Percentiles rank a stretch among this genome's conserved stretches.
Conservation (phyloP, 208 protist species). For the Crithidia acanthocephali region DNA sequence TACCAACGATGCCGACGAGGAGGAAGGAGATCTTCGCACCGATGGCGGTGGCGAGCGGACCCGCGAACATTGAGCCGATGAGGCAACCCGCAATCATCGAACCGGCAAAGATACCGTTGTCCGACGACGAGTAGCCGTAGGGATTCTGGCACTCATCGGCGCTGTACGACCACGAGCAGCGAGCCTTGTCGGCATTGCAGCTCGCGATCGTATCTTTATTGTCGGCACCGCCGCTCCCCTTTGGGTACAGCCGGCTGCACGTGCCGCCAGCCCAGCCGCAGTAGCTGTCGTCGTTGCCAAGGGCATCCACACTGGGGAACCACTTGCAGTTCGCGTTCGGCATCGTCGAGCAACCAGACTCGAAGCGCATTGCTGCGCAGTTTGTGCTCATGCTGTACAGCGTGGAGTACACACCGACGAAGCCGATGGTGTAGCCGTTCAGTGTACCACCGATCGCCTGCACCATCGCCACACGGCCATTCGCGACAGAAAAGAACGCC, state of each 20-base stretch:
- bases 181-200: conserved; percentile 32
- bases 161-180: conserved; percentile 65
- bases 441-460: conserved; percentile 50
- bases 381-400: conserved; percentile 65
- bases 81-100: conserved; percentile 84
- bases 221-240: conserved; percentile 4
- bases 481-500: conserved; percentile 37
- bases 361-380: conserved; percentile 47
- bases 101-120: conserved; percentile 82
- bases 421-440: conserved; percentile 79
- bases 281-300: background rate
- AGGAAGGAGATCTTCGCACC: conserved; percentile 69
- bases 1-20: conserved; percentile 53
- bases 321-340: conserved; percentile 65
- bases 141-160: conserved; percentile 54
- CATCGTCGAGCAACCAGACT: conserved; percentile 45
- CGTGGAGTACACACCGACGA: conserved; percentile 71
- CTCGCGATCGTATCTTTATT: background rate
- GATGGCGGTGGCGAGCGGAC: conserved; percentile 40
- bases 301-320: conserved; percentile 1
- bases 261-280: conserved; percentile 52
- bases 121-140: conserved; percentile 51
- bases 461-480: conserved; percentile 61
- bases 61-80: conserved; percentile 70
- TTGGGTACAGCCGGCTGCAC: conserved; percentile 34